Percentiles rank a stretch among this genome's conserved stretches.
These are phyloP conservation scores for Dothiorella sarmentorum DNA, from an alignment of 2,329 filamentous ascomycete genomes.

Conservation along the genomic window DNA sequence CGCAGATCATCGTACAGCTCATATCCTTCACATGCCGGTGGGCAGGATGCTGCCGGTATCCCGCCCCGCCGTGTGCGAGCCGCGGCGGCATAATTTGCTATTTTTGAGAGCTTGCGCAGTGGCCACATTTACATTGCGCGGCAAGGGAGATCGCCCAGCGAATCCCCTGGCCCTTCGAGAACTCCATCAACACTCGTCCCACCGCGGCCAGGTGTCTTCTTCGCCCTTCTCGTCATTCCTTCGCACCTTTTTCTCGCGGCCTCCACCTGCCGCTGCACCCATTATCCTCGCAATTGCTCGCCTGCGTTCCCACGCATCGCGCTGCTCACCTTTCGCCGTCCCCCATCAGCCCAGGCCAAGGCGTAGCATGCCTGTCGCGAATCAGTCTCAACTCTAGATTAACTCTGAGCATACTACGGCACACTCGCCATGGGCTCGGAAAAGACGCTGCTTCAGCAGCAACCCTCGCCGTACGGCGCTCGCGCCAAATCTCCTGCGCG, in stretches of 20 bases:
- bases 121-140: conserved; percentile 10
- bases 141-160: neutral
- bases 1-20: neutral
- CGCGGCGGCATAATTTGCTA: conserved; percentile 14
- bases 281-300: neutral
- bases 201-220: conserved; percentile 15
- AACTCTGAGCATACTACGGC: conserved; percentile 9
- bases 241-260: conserved; percentile 1
- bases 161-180: conserved; percentile 12
- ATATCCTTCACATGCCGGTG: conserved; percentile 4
- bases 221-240: conserved; percentile 18
- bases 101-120: conserved; percentile 10
- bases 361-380: conserved; percentile 18
- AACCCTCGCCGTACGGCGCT: conserved; percentile 25
- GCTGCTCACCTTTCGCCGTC: neutral
- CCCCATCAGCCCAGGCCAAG: conserved; percentile 12
- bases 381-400: conserved; percentile 15
- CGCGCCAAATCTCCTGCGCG: conserved; percentile 35
- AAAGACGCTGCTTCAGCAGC: conserved; percentile 14
- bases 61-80: conserved; percentile 2
- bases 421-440: conserved; percentile 16
- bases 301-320: neutral
- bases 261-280: neutral
- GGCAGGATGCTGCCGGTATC: neutral
- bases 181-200: conserved; percentile 15